phyloP scores from a whole-genome alignment of 805 yeast genomes.

The Diddensiella santjacobensis region DNA sequence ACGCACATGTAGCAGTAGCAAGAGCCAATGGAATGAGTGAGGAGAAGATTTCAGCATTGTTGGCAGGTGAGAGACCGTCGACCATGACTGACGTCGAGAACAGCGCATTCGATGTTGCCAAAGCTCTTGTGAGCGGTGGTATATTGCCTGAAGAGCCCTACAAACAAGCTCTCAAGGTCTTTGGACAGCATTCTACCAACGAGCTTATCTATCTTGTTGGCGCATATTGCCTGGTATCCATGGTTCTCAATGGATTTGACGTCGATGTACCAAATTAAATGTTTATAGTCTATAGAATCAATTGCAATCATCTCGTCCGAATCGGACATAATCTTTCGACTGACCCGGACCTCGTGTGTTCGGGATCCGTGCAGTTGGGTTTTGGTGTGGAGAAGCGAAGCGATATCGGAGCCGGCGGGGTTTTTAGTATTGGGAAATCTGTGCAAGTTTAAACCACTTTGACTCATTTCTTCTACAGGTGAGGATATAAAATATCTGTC shows the following conservation, averaged over 20 bases:
- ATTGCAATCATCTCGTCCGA: too few relatives aligned
- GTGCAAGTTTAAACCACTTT: too few relatives aligned
- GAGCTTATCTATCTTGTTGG: conserved; percentile 4
- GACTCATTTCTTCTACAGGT: too few relatives aligned
- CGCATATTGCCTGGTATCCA: conserved; percentile 1
- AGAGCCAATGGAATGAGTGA: background rate
- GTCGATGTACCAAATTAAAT: background rate
- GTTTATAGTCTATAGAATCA: background rate
- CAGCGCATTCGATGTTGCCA: background rate
- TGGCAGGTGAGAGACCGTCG: background rate
- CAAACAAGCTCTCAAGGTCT: background rate
- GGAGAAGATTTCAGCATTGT: background rate
- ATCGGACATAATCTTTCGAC: too few relatives aligned
- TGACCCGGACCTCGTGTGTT: too few relatives aligned
- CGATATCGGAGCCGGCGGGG: too few relatives aligned
- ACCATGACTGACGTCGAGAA: background rate
- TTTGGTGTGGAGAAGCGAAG: too few relatives aligned
- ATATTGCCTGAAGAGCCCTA: background rate
- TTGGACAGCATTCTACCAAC: background rate
- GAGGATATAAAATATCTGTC: too few relatives aligned
- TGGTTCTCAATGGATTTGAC: conserved; percentile 4
- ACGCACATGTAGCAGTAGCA: conserved; percentile 6
- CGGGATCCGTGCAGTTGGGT: too few relatives aligned
- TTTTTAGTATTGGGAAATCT: too few relatives aligned
- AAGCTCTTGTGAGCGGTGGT: background rate